A percentile compares a stretch with the other conserved stretches of the same genome.
These are phyloP conservation scores for Tritrichomonas foetus DNA, from an alignment of 208 protist species.

Conservation along the genomic window DNA sequence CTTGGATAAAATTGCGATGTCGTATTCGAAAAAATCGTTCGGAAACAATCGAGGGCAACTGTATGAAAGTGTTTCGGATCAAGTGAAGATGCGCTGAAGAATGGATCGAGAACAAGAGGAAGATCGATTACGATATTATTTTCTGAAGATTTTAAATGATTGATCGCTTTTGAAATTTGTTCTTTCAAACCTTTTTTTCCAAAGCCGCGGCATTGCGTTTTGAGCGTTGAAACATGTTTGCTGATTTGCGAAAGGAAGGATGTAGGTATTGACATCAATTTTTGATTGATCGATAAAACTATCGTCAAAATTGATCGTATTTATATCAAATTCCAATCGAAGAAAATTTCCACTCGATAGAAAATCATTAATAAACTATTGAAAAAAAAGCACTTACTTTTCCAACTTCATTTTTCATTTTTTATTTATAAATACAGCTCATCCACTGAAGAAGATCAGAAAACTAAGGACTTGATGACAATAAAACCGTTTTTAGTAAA, in stretches of 20 bases:
- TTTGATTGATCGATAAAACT: too few relatives aligned
- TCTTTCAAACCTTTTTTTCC: constrained; percentile 23
- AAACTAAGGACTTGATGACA: too few relatives aligned
- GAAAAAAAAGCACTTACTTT: too few relatives aligned
- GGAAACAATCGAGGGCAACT: background rate
- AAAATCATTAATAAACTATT: too few relatives aligned
- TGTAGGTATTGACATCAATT: too few relatives aligned
- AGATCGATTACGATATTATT: background rate
- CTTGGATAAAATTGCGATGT: background rate
- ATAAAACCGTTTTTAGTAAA: too few relatives aligned
- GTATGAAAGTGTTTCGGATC: background rate
- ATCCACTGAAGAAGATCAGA: too few relatives aligned
- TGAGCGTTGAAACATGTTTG: background rate
- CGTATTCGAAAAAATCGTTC: background rate
- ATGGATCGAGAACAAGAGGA: background rate
- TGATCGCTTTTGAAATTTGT: background rate
- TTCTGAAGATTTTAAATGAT: background rate
- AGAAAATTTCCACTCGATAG: too few relatives aligned
- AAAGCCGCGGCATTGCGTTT: background rate
- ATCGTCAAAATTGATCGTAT: too few relatives aligned
- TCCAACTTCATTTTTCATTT: too few relatives aligned
- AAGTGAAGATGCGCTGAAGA: background rate
- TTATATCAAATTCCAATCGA: too few relatives aligned
- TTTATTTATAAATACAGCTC: too few relatives aligned
- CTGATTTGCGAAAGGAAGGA: background rate